Evolutionary conservation across 129 eudicot species (phyloP), one percentile per base, ranked within the genome.

Genomic region (Dittrichia graveolens): DNA sequence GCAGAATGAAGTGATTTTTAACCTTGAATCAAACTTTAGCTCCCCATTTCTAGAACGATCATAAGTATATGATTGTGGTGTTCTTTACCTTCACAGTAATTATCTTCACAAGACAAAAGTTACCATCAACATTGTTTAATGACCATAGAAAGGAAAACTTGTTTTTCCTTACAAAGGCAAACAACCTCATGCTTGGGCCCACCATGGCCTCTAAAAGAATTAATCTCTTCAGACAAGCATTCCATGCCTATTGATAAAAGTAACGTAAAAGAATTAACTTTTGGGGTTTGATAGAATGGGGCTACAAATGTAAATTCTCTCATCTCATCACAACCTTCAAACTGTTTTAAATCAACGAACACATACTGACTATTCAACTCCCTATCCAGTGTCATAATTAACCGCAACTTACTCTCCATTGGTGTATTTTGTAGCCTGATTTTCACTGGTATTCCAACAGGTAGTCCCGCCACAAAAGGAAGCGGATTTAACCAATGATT

Each of bases 381-480:
- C 69, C 8, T 71, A 59, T 47, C 78, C 31, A 24, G 40, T 5
- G 68, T 67, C 77, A 90, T 67, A 50, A 49, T 62, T 50, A 90
- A 39, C 95, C 98, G 90, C 75, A 90, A 38, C 78, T 78, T 82
- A 64, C 61, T 78, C 61, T 79, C 84, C 41, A 42, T 58, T 2
- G 84, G 66, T 8, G 77, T 53, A 77, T 93, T 93, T 61, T 81
- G 76, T 65, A 93, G 77, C 42, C 78, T 79, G 48, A 90, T 79
- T 15, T 76, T 75, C 7, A 85, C 68, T 1, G 89, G 89, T 62
- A 93, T 74, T 40, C 92, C 96, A 54, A 85, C 89, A 43, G 98
- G 98, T 41, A 94, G 66, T 56, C 95, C 95, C 3, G 89, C 71
- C 67, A 87, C 84, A 75, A 85, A 93, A 61, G 77, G 83, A 74